A percentile compares a stretch with the other conserved stretches of the same genome.
Conservation (phyloP, 2,329 filamentous ascomycete genomes). For the Hortaea sp. region DNA sequence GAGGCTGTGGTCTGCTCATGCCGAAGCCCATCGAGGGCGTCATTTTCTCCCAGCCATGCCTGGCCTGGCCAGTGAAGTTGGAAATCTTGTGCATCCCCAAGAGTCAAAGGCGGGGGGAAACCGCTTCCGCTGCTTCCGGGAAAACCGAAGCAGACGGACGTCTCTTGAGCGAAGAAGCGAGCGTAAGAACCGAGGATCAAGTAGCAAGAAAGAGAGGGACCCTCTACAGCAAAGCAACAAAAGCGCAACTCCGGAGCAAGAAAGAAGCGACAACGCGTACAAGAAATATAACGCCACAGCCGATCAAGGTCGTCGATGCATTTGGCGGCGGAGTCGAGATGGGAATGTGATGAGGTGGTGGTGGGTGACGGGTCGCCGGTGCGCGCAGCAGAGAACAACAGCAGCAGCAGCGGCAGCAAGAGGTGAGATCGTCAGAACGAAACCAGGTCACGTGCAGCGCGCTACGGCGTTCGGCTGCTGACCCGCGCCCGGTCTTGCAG, state of each 20-base stretch:
- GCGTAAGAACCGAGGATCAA: background rate
- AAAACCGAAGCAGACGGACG: background rate
- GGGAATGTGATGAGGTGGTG: too few species aligned
- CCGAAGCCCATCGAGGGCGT: slow-evolving; percentile 50
- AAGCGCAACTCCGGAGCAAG: background rate
- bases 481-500: too few species aligned
- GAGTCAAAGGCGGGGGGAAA: background rate
- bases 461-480: too few species aligned
- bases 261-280: background rate
- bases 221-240: background rate
- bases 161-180: background rate
- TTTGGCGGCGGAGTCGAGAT: background rate
- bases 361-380: too few species aligned
- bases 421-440: too few species aligned
- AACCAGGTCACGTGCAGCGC: too few species aligned
- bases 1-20: slow-evolving; percentile 3
- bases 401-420: too few species aligned
- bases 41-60: slow-evolving; percentile 58
- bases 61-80: slow-evolving; percentile 56
- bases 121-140: background rate
- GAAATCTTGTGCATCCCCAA: slow-evolving; percentile 54
- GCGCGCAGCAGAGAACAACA: too few species aligned
- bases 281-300: background rate
- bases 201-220: background rate
- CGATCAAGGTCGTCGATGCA: background rate